These are phyloP conservation scores for Pulveroboletus sp. DNA, from an alignment of 1,284 basidiomycete genomes.

Conservation along the genomic window DNA sequence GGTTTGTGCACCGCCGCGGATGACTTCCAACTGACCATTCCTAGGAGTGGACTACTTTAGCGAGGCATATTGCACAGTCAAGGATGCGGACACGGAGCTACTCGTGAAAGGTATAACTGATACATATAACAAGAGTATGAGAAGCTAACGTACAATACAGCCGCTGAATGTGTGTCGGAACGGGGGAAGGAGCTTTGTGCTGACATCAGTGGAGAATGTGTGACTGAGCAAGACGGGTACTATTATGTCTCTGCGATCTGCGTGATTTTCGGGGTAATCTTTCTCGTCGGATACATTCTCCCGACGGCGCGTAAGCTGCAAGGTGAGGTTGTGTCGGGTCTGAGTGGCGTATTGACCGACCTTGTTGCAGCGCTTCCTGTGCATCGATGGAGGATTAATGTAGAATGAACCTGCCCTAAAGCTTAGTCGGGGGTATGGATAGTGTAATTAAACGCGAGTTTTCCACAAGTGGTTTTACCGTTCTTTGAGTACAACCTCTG, in stretches of 20 bases:
- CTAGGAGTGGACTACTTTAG: constrained; percentile 85
- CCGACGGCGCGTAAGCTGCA: constrained; percentile 86
- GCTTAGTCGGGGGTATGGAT: constrained; percentile 6
- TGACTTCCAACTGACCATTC: constrained; percentile 9
- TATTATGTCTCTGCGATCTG: constrained; percentile 85
- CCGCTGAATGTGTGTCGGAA: constrained; percentile 86
- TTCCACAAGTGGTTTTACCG: constrained; percentile 28
- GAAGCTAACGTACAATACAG: constrained; percentile 40
- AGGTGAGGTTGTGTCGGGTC: constrained; percentile 53
- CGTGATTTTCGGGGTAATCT: constrained; percentile 69
- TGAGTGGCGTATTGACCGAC: constrained; percentile 5
- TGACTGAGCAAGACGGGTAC: constrained; percentile 89
- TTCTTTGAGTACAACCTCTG: constrained; percentile 17
- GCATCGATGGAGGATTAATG: constrained; percentile 33
- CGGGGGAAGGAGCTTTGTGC: constrained; percentile 82
- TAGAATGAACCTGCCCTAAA: constrained; percentile 40
- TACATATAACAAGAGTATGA: not conserved
- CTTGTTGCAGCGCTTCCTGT: constrained; percentile 40
- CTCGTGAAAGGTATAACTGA: constrained; percentile 56
- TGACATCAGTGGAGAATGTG: constrained; percentile 77
- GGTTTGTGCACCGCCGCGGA: constrained; percentile 51
- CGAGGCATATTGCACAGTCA: constrained; percentile 77
- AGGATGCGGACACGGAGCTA: constrained; percentile 53
- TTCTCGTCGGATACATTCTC: constrained; percentile 78
- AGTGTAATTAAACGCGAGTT: constrained; percentile 27